Evolutionary conservation across 2,329 filamentous ascomycete species (phyloP), one percentile per base, ranked within the genome.

Genomic region (Daldinia eschscholtzii): DNA sequence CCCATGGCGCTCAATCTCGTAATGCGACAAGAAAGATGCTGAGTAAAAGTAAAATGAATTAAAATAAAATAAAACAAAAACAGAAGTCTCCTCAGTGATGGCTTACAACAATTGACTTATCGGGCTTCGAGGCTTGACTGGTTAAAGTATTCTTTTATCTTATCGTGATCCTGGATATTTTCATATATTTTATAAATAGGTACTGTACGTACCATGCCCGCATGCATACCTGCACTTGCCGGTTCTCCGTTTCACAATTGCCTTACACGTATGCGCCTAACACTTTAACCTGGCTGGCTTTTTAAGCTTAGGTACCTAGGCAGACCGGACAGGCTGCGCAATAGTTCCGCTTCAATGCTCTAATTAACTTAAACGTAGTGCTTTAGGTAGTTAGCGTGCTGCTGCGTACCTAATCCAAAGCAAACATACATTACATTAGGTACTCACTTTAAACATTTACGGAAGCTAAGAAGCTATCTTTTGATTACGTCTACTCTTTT

Each of bases 1-100:
- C 83, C 83, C 83, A 85, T 85, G 50, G 58, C 26, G 7, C 30
- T 65, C 6, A 74, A 55, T 23, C 67, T 71, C 41, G 37, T 57
- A 41, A 57, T 63, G 62, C 48, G 62, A 63, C 46, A n/a, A 33
- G 33, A 35, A 35, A 46, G 41, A 59, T 20, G 46, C 26, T 48
- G 33, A 46, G 33, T 46, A 26, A 39, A 15, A 13, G 12, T 39
- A 13, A n/a, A n/a, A n/a, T n/a, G n/a, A n/a, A n/a, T n/a, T n/a
- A 13, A 13, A 50, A 46, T 41, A 57, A 53, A 55, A 33, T 30
- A 44, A 62, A 53, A 35, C 20, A 18, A 55, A 55, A 50, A 18
- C 44, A 18, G 1, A 28, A 26, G 50, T 37, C 33, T 37, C 50
- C 50, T 15, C n/a, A 55, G 30, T 55, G 50, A 55, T 37, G 50